Evolutionary conservation across 2,329 filamentous ascomycete genomes (phyloP).

Genomic region (Monilinia aucupariae): DNA sequence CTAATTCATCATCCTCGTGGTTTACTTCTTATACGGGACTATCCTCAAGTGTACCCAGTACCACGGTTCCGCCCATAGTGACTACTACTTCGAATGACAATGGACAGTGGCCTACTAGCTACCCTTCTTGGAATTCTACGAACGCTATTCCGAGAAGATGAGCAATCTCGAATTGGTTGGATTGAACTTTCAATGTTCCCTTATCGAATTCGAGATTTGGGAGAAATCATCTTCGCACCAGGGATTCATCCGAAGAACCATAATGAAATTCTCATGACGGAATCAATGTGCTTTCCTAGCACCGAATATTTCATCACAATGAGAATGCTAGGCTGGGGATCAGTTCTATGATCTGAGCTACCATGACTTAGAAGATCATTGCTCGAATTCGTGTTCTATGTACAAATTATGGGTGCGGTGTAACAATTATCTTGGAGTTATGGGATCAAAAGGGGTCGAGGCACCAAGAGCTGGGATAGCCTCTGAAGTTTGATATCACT

Average conservation of each 20-base stretch:
- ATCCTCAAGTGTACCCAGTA: constrained; percentile 3
- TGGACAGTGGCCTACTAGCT: constrained; percentile 33
- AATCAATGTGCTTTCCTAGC: neutral
- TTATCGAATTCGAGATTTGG: too few relatives aligned
- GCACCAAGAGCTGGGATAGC: constrained; percentile 34
- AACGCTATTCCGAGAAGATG: neutral
- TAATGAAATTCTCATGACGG: neutral
- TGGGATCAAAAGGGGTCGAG: constrained; percentile 12
- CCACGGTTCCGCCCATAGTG: constrained; percentile 10
- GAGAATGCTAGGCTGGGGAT: neutral
- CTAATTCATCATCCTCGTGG: neutral
- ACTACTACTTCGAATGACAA: constrained; percentile 27
- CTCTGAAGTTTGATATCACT: neutral
- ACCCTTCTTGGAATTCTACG: constrained; percentile 30
- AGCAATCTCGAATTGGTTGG: neutral
- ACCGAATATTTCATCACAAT: neutral
- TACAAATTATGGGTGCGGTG: neutral
- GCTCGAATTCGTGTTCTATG: neutral
- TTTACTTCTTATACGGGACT: constrained; percentile 14
- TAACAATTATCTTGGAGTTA: neutral
- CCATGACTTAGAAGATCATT: neutral
- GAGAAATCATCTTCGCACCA: neutral
- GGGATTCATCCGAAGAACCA: neutral
- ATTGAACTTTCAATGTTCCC: neutral
- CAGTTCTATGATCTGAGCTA: neutral